Evolutionary conservation across 495 filamentous ascomycete species (phyloP).

Genomic region (Aspergillus coremiiformis): DNA sequence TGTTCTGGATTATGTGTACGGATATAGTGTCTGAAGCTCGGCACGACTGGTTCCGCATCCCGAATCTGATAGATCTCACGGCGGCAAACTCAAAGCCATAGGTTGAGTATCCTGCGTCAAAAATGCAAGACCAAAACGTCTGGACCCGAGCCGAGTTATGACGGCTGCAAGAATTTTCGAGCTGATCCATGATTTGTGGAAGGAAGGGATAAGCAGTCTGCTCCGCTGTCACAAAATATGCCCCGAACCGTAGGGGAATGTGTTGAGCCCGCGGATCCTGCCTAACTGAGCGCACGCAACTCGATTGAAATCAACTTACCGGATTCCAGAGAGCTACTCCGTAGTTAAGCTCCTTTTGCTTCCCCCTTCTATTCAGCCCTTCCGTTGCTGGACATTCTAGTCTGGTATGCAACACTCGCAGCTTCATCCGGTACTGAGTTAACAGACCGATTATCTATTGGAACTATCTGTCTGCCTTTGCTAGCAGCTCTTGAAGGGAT

Average conservation of each 20-base stretch:
- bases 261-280: slow-evolving; percentile 8
- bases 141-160: slow-evolving; percentile 18
- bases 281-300: slow-evolving; percentile 1
- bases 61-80: not conserved
- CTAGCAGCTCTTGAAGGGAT: not conserved
- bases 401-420: not conserved
- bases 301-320: slow-evolving; percentile 1
- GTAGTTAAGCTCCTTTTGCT: not conserved
- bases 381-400: not conserved
- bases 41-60: too few relatives aligned
- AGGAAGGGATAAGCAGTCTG: not conserved
- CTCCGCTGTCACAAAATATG: not conserved
- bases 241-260: slow-evolving; percentile 4
- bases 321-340: not conserved
- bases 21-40: too few relatives aligned
- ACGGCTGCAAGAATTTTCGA: slow-evolving; percentile 4
- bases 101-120: not conserved
- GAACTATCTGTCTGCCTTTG: not conserved
- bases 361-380: not conserved
- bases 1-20: not conserved
- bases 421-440: not conserved
- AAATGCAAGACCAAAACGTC: slow-evolving; percentile 3
- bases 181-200: not conserved
- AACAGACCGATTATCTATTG: not conserved
- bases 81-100: not conserved